Evolutionary conservation across 2,329 filamentous ascomycete species (phyloP), one percentile per base, ranked within the genome.

Genomic region (Mycosphaerella sp.): DNA sequence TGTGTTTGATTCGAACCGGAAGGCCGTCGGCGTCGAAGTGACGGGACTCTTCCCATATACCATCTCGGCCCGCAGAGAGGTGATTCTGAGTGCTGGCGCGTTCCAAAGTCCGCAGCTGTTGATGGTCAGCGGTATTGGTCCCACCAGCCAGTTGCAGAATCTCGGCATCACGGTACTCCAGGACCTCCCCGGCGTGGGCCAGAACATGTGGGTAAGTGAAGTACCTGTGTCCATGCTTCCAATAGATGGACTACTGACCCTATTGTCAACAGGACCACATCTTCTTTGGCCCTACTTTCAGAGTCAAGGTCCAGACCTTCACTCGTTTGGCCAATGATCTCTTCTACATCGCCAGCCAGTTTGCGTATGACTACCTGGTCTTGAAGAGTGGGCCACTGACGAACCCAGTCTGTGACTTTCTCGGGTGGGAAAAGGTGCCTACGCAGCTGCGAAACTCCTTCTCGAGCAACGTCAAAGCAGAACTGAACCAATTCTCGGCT

Each of bases 41-140:
- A 14, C 39, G 12, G 32, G 13, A 7, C 49, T 27, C 10, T n/a
- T 44, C 12, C 39, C 41, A 2, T 54, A 41, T 30, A 63, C 32
- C 18, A 52, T 66, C 36, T 49, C 49, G 0, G 70, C 71, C 0
- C 66, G 59, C 6, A 69, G 69, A 35, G 72, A 75, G 56, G 69
- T 75, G 28, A 71, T 76, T 21, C 51, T 75, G 0, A 70, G 70
- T n/a, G 74, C 64, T 6, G 82, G 82, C 16, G 75, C 79, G 0
- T 85, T 79, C 65, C 81, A 85, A 67, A 76, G 76, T 1, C 81
- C 81, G 7, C 82, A 86, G 65, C 67, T 86, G 2, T 75, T 86
- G 10, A 80, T 82, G 69, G 75, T 40, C 3, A 17, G 37, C 14
- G 82, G 83, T 14, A 75, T 86, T 34, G 82, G 82, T 0, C 80